Evolutionary conservation across 306 rosid genomes (phyloP).

Genomic region (Mimosa pudica): DNA sequence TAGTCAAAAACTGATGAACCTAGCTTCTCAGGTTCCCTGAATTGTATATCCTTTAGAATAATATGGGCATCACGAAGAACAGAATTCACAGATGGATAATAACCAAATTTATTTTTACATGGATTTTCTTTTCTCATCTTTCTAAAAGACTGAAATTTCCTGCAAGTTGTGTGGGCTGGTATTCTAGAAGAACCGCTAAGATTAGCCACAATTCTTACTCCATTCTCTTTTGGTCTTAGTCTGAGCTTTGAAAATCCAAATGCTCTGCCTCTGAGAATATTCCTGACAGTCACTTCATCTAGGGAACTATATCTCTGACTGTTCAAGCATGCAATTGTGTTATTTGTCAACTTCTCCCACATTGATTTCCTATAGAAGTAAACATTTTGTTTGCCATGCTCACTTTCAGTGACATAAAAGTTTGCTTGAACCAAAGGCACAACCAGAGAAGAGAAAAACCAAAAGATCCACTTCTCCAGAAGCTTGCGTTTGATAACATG

Average conservation of each 20-base stretch:
- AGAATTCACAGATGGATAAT: conserved; percentile 66
- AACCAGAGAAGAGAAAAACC: conserved; percentile 74
- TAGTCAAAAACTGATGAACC: conserved; percentile 95
- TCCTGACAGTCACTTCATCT: conserved; percentile 57
- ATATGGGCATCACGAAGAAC: conserved; percentile 69
- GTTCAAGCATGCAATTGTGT: conserved; percentile 56
- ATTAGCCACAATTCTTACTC: conserved; percentile 88
- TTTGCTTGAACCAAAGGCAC: conserved; percentile 82
- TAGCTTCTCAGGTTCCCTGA: conserved; percentile 63
- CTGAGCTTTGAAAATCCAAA: conserved; percentile 96
- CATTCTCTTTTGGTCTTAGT: conserved; percentile 77
- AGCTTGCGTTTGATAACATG: conserved; percentile 55
- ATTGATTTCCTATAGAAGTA: conserved; percentile 71
- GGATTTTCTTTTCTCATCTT: conserved; percentile 24
- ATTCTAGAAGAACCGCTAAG: conserved; percentile 69
- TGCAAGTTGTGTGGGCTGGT: conserved; percentile 35
- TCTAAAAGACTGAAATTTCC: conserved; percentile 38
- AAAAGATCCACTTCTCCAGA: conserved; percentile 81
- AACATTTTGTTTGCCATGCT: conserved; percentile 66
- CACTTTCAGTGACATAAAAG: conserved; percentile 87
- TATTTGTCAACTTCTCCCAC: conserved; percentile 71
- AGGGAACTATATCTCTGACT: conserved; percentile 51
- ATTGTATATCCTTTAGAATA: conserved; percentile 64
- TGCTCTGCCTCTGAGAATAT: conserved; percentile 58
- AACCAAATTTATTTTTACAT: conserved; percentile 32